Conservation (phyloP, 306 rosid species). For the Quercus ilex region DNA sequence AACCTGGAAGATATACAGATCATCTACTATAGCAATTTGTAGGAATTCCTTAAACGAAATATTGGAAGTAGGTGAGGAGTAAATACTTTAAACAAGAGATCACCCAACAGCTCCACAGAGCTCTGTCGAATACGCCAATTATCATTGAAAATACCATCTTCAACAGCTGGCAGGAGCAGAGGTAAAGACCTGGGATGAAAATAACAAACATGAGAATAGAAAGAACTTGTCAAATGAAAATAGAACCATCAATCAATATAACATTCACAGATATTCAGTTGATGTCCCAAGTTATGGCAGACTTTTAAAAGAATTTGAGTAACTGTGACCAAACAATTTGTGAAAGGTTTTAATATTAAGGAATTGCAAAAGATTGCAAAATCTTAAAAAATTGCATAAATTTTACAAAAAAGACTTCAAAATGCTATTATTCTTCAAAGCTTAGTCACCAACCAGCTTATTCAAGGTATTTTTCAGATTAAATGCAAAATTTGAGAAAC, state of each 20-base stretch:
- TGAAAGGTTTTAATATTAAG: neutral
- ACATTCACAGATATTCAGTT: neutral
- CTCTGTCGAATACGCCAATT: conserved; percentile 98
- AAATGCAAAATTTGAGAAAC: neutral
- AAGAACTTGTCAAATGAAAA: neutral
- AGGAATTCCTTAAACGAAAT: conserved; percentile 2
- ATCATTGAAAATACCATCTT: conserved; percentile 96
- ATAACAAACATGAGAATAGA: neutral
- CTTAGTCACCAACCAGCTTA: neutral
- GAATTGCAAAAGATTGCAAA: neutral
- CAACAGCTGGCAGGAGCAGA: conserved; percentile 93
- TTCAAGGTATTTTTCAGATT: neutral
- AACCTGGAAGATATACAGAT: conserved; percentile 52
- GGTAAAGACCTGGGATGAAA: conserved; percentile 69
- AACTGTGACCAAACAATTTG: neutral
- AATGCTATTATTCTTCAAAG: neutral
- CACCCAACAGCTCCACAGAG: conserved; percentile 95
- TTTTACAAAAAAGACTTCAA: neutral
- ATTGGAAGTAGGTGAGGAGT: conserved; percentile 4
- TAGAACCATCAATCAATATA: neutral
- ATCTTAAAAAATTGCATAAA: neutral
- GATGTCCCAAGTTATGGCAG: neutral
- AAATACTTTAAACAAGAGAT: conserved; percentile 86
- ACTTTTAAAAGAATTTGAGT: neutral
- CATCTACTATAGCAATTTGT: conserved; percentile 5